Conservation (phyloP, 208 protist species). For the Paratrypanosoma confusum region DNA sequence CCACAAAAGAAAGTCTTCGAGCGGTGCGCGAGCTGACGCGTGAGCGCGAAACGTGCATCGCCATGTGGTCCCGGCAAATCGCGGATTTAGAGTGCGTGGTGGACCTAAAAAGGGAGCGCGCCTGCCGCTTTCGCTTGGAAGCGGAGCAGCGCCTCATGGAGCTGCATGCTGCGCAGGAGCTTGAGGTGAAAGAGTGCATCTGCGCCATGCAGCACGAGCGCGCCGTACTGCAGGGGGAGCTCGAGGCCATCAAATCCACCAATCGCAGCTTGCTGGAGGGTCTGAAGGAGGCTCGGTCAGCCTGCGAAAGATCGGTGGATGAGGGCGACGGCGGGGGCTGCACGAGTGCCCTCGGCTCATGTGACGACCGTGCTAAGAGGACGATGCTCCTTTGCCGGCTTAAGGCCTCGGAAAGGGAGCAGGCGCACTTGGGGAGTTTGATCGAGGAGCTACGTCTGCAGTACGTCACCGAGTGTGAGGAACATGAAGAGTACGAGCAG, state of each 20-base stretch:
- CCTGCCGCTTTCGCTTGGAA: constrained; percentile 46
- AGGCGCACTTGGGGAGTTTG: too few relatives aligned
- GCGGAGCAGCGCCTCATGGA: constrained; percentile 29
- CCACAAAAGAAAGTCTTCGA: too few relatives aligned
- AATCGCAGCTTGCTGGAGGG: constrained; percentile 42
- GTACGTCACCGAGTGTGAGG: too few relatives aligned
- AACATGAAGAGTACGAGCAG: too few relatives aligned
- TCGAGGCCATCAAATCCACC: constrained; percentile 37
- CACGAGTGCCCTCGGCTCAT: neutral
- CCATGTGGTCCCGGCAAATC: constrained; percentile 49
- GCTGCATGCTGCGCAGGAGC: constrained; percentile 37
- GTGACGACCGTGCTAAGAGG: too few relatives aligned
- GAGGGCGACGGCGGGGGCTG: neutral
- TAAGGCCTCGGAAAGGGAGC: too few relatives aligned
- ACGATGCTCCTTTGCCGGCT: too few relatives aligned
- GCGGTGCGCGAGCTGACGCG: constrained; percentile 65
- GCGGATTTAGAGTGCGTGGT: constrained; percentile 50
- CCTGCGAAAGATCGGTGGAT: neutral
- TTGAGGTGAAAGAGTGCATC: constrained; percentile 23
- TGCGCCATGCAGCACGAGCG: constrained; percentile 65
- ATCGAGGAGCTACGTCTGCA: too few relatives aligned
- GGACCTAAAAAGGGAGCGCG: constrained; percentile 58
- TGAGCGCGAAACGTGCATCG: constrained; percentile 49
- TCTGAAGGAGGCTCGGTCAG: constrained; percentile 44
- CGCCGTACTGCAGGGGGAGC: constrained; percentile 32